Percentiles rank a stretch among this genome's conserved stretches.
Evolutionary conservation across 106 monocot genomes (phyloP).

Genomic region (Platanthera zijinensis): DNA sequence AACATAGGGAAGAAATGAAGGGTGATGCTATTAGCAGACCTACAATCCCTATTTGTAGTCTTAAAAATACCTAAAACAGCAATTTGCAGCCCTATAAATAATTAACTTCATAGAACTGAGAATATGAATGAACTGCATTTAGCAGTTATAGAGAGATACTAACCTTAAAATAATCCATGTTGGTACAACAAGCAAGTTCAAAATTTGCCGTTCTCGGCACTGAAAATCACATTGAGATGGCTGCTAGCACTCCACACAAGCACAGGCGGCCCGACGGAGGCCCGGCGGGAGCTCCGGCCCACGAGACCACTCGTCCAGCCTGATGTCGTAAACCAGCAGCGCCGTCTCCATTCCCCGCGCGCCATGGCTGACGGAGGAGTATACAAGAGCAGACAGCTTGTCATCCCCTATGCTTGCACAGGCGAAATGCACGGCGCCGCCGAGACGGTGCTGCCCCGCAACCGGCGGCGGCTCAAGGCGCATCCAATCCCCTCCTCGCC

Average conservation of each 20-base stretch:
- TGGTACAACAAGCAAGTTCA: background rate
- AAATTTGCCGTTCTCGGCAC: background rate
- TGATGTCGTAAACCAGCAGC: conserved; percentile 39
- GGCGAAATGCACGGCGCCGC: conserved; percentile 43
- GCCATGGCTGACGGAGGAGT: conserved; percentile 16
- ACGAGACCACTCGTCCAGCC: conserved; percentile 29
- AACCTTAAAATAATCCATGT: too few species aligned
- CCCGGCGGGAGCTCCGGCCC: conserved; percentile 35
- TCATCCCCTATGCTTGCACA: conserved; percentile 47
- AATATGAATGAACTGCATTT: too few species aligned
- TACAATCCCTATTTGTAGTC: too few species aligned
- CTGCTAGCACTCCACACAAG: conserved; percentile 35
- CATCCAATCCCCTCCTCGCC: conserved; percentile 32
- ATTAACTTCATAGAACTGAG: too few species aligned
- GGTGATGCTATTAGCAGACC: too few species aligned
- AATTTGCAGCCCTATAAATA: too few species aligned
- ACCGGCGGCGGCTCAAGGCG: conserved; percentile 51
- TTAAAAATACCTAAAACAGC: too few species aligned
- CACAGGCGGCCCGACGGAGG: conserved; percentile 29
- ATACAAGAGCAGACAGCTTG: conserved; percentile 41
- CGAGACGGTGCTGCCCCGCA: conserved; percentile 16
- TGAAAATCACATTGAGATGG: background rate
- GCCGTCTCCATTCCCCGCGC: conserved; percentile 13
- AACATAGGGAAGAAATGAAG: too few species aligned
- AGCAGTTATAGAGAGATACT: too few species aligned